Conservation (phyloP, 768 basidiomycete species). For the Amanita inopinata region DNA sequence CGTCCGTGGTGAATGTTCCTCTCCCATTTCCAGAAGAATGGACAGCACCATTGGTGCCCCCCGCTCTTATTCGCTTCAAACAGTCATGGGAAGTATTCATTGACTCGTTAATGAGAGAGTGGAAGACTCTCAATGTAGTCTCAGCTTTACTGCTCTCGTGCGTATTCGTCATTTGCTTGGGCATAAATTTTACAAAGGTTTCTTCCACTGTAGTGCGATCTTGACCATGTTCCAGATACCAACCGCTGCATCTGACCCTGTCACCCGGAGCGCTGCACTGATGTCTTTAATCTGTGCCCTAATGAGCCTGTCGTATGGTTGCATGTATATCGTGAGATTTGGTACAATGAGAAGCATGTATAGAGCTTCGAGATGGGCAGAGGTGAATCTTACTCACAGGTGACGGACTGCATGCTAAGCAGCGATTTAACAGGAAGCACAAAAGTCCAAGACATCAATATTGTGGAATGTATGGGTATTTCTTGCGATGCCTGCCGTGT, state of each 20-base stretch:
- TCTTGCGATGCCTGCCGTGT: slow-evolving; percentile 47
- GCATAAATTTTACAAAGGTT: neutral
- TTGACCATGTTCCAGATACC: slow-evolving; percentile 58
- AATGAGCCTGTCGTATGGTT: slow-evolving; percentile 66
- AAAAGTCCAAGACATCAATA: slow-evolving; percentile 24
- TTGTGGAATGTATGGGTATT: slow-evolving; percentile 30
- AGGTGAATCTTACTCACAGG: slow-evolving; percentile 28
- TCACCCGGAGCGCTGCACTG: slow-evolving; percentile 53
- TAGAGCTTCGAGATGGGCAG: slow-evolving; percentile 63
- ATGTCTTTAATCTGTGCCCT: slow-evolving; percentile 57
- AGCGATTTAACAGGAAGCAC: slow-evolving; percentile 40
- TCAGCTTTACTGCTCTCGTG: slow-evolving; percentile 50
- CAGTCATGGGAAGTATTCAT: slow-evolving; percentile 65
- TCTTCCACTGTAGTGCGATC: slow-evolving; percentile 43
- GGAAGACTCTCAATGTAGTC: slow-evolving; percentile 69
- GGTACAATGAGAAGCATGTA: slow-evolving; percentile 65
- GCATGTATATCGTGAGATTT: slow-evolving; percentile 65
- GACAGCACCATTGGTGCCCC: slow-evolving; percentile 45
- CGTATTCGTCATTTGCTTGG: slow-evolving; percentile 10
- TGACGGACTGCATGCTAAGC: neutral
- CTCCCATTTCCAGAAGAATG: slow-evolving; percentile 47
- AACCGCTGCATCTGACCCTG: slow-evolving; percentile 43
- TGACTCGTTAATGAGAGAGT: slow-evolving; percentile 58
- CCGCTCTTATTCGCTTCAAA: slow-evolving; percentile 56
- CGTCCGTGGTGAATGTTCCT: slow-evolving; percentile 13